Conservation (phyloP, 176 grass and related monocot species). For the Carex pumila region DNA sequence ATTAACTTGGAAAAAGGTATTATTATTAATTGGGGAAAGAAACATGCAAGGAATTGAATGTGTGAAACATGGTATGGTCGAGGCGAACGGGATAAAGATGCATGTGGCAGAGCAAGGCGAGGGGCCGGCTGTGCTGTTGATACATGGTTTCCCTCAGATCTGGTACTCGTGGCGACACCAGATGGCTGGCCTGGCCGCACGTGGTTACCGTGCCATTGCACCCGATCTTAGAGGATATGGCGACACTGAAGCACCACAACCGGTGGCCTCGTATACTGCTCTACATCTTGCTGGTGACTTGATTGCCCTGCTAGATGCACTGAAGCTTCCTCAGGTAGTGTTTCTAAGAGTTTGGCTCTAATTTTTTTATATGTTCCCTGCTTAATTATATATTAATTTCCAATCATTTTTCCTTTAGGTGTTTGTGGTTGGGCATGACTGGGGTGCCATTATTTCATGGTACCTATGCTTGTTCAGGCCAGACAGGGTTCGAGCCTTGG, state of each 20-base stretch:
- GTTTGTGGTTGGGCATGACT: too few relatives aligned
- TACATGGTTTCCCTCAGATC: conserved; percentile 12
- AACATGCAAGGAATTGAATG: not conserved
- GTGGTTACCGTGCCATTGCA: not conserved
- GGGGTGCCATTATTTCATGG: too few relatives aligned
- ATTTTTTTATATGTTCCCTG: too few relatives aligned
- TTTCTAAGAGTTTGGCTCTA: too few relatives aligned
- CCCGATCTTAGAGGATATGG: not conserved
- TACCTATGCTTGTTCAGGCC: too few relatives aligned
- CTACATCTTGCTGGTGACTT: conserved; percentile 2
- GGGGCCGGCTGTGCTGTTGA: too few relatives aligned
- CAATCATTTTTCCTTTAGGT: too few relatives aligned
- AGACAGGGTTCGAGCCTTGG: too few relatives aligned
- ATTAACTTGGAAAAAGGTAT: too few relatives aligned
- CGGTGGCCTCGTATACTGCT: not conserved
- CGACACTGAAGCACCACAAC: not conserved
- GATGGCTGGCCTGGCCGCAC: not conserved
- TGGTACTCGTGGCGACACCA: conserved; percentile 13
- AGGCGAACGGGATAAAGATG: conserved; percentile 11
- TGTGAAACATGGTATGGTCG: not conserved
- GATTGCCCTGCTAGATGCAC: not conserved
- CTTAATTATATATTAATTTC: too few relatives aligned
- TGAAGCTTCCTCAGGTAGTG: not conserved
- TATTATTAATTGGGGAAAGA: not conserved
- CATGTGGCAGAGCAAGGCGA: conserved; percentile 9